These are phyloP conservation scores for Chenopodium formosanum DNA, from an alignment of 148 eudicot genomes.

Conservation along the genomic window DNA sequence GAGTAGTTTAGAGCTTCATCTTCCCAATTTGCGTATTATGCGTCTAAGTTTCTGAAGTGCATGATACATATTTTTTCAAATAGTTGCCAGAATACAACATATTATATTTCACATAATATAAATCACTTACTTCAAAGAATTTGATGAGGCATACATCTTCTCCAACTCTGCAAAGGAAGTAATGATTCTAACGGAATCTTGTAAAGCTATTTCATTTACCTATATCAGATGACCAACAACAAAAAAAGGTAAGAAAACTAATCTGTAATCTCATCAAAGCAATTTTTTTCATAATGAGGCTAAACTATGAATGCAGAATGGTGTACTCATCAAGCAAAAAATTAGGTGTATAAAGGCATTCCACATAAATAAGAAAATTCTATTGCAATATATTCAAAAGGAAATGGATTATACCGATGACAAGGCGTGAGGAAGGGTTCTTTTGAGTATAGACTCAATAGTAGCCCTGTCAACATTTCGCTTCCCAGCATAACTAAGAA, in stretches of 20 bases:
- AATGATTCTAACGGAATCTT: slow-evolving; percentile 71
- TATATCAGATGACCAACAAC: slow-evolving; percentile 25
- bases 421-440: slow-evolving; percentile 99
- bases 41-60: not conserved
- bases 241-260: not conserved
- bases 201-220: slow-evolving; percentile 79
- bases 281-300: not conserved
- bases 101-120: not conserved
- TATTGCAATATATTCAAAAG: not conserved
- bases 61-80: not conserved
- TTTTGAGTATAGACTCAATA: slow-evolving; percentile 78
- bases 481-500: slow-evolving; percentile 63
- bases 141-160: slow-evolving; percentile 46
- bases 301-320: not conserved
- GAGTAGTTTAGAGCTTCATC: not conserved
- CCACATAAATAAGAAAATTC: not conserved
- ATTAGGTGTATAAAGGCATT: not conserved
- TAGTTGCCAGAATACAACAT: not conserved
- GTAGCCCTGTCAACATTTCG: slow-evolving; percentile 59
- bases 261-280: not conserved
- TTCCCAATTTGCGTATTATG: not conserved
- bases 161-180: slow-evolving; percentile 84
- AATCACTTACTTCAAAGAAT: slow-evolving; percentile 58
- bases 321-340: slow-evolving; percentile 4
- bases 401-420: slow-evolving; percentile 50